Evolutionary conservation across 768 basidiomycete species (phyloP).

Genomic region (Clitopilus hobsonii): DNA sequence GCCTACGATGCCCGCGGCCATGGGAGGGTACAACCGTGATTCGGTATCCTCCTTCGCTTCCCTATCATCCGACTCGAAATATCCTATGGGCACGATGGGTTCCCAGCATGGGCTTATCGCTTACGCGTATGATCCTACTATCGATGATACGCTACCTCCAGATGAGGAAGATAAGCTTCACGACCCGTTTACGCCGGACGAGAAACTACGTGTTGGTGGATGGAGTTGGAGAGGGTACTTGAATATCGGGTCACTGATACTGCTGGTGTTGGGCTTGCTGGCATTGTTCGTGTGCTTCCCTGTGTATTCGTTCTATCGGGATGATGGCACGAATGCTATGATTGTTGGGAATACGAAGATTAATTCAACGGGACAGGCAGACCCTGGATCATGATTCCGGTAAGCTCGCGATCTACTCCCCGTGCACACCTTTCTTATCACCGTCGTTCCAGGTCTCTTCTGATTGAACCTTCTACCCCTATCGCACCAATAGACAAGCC

Average conservation of each 20-base stretch:
- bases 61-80: slow-evolving; percentile 61
- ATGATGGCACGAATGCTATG: slow-evolving; percentile 28
- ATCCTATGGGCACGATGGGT: slow-evolving; percentile 36
- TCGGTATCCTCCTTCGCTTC: slow-evolving; percentile 36
- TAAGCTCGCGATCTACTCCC: background rate
- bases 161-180: slow-evolving; percentile 64
- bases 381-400: background rate
- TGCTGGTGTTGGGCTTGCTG: slow-evolving; percentile 56
- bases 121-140: slow-evolving; percentile 58
- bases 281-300: slow-evolving; percentile 77
- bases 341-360: slow-evolving; percentile 57
- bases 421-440: background rate
- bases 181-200: slow-evolving; percentile 34
- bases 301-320: slow-evolving; percentile 38
- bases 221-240: slow-evolving; percentile 31
- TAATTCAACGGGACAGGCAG: slow-evolving; percentile 65
- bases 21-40: slow-evolving; percentile 21
- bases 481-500: background rate
- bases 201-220: slow-evolving; percentile 13
- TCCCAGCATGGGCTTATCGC: slow-evolving; percentile 41
- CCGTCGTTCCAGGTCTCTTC: background rate
- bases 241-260: slow-evolving; percentile 61
- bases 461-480: background rate
- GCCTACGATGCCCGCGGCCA: slow-evolving; percentile 17
- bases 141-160: slow-evolving; percentile 28